Evolutionary conservation across 257 asterid species (phyloP), one percentile per base, ranked within the genome.

Genomic region (Nyctanthes arbortristis): DNA sequence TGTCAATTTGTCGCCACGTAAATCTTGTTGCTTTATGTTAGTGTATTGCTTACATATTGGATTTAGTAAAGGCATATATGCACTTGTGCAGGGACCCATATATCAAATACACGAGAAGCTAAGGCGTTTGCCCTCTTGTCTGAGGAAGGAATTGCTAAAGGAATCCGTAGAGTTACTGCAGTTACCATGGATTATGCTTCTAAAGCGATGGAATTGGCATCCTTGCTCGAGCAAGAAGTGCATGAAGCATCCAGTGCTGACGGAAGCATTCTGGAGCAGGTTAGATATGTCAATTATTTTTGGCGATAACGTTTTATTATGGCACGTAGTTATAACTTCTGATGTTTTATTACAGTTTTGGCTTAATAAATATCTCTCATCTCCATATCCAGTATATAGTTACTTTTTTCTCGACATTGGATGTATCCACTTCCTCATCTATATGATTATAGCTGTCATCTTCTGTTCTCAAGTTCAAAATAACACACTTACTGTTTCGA

Each of bases 121-220:
- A 88, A 89, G 78, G 89, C 86, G 70, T 94, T 94, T 68, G 97
- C 98, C 18, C 95, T 94, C 32, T 78, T 94, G 76, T 86, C 97
- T 10, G 99, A 94, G 84, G 99, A 94, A 81, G 97, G 95, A 49
- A 88, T 91, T 74, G 99, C 99, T 65, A 94, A 94, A 79, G 99
- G 99, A 63, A 83, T 89, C 69, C 93, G 98, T 52, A 88, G 99
- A 79, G 78, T 94, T 72, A 94, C 99, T 49, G 99, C 96, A 34
- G 99, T 91, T 78, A 91, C 99, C 32, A 60, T 56, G 40, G 85
- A 82, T 80, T 80, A 65, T 76, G 99, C 99, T 78, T 85, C 78
- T 58, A 84, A 78, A 78, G 99, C 99, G 32, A 45, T 86, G 65
- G 91, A 85, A 47, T 76, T 82, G 74, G 97, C 99, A 47, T 80